Evolutionary conservation across 495 filamentous ascomycete genomes (phyloP).

Genomic region (Penicillium lividum): DNA sequence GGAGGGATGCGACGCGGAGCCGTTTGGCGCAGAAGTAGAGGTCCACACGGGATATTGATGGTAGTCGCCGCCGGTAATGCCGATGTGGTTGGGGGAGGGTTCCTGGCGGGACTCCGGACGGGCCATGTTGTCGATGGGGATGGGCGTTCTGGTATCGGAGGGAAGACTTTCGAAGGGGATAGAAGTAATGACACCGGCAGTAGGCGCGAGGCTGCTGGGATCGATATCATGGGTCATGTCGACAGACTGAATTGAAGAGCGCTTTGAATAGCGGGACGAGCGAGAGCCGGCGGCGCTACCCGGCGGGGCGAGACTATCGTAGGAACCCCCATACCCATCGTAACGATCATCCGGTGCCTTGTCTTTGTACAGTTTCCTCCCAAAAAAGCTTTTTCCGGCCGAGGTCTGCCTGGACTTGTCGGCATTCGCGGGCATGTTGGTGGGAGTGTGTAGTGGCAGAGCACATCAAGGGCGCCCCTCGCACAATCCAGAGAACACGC

Average conservation of each 20-base stretch:
- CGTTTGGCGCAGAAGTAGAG: constrained; percentile 43
- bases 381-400: constrained; percentile 84
- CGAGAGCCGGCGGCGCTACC: constrained; percentile 64
- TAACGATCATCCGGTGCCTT: constrained; percentile 59
- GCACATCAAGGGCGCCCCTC: constrained; percentile 41
- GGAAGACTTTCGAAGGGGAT: constrained; percentile 84
- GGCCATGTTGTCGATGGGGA: constrained; percentile 74
- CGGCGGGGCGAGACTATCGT: constrained; percentile 49
- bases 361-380: constrained; percentile 74
- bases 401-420: constrained; percentile 84
- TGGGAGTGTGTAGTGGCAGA: constrained; percentile 37
- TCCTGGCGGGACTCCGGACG: constrained; percentile 70
- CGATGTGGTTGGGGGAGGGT: constrained; percentile 77
- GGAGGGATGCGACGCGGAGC: constrained; percentile 58
- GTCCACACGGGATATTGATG: constrained; percentile 87
- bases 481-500: constrained; percentile 5
- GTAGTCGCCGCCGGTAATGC: constrained; percentile 74
- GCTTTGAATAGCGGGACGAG: constrained; percentile 77
- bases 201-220: constrained; percentile 62
- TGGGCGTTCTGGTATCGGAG: constrained; percentile 66
- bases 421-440: constrained; percentile 57
- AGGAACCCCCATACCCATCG: constrained; percentile 52
- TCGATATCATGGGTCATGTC: constrained; percentile 55
- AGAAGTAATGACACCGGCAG: constrained; percentile 82
- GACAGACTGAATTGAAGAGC: constrained; percentile 72